phyloP scores from a whole-genome alignment of 2,329 filamentous ascomycete genomes.

The Ophiostoma sp. region DNA sequence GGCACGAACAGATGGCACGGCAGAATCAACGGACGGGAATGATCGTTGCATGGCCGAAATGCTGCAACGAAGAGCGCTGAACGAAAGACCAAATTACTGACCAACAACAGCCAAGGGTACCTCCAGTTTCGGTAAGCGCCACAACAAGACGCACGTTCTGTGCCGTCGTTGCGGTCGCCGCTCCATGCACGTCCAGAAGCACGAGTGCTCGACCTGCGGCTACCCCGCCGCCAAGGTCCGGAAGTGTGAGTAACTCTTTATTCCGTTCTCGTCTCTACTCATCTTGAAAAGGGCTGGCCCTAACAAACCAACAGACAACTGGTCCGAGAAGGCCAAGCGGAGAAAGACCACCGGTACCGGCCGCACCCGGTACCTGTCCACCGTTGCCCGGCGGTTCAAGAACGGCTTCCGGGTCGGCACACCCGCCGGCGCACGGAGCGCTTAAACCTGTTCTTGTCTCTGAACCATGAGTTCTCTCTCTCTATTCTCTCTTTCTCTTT shows the following conservation, averaged over 20 bases:
- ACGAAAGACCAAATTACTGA: conserved; percentile 17
- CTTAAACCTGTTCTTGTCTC: conserved; percentile 26
- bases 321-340: conserved; percentile 99
- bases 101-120: conserved; percentile 49
- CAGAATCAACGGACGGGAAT: background rate
- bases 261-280: background rate
- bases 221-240: conserved; percentile 96
- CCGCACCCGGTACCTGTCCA: conserved; percentile 92
- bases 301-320: conserved; percentile 73
- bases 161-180: conserved; percentile 97
- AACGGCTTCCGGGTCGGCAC: conserved; percentile 94
- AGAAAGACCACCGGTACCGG: conserved; percentile 99
- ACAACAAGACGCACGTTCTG: conserved; percentile 97
- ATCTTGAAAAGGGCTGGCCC: background rate
- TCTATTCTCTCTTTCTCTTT: conserved; percentile 4
- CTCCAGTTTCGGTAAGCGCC: conserved; percentile 54
- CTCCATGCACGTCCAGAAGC: conserved; percentile 99
- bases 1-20: background rate
- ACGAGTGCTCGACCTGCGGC: conserved; percentile 91
- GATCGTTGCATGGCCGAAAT: background rate
- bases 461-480: conserved; percentile 1
- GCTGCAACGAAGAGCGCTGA: background rate
- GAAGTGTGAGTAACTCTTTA: conserved; percentile 73
- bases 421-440: conserved; percentile 73
- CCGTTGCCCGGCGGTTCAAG: conserved; percentile 86